These are phyloP conservation scores for Fennellomyces sp. DNA, from an alignment of 371 early-diverging fungal genomes.

Conservation along the genomic window DNA sequence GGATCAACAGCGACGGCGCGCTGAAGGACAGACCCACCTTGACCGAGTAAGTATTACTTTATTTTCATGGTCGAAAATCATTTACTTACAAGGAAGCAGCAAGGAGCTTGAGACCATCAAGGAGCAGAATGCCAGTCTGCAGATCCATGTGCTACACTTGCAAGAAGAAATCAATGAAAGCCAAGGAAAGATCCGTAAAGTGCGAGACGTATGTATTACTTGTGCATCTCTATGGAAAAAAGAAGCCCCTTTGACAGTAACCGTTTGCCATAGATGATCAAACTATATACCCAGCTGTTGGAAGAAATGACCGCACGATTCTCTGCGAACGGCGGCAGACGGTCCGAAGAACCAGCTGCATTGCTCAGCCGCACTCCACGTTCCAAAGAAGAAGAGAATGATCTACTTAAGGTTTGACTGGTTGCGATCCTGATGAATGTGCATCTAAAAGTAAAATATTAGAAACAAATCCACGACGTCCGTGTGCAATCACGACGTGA, in stretches of 20 bases:
- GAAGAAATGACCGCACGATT: constrained; percentile 51
- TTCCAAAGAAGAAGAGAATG: constrained; percentile 75
- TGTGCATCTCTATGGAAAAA: neutral
- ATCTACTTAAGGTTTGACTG: constrained; percentile 59
- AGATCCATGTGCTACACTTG: constrained; percentile 59
- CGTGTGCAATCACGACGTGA: constrained; percentile 69
- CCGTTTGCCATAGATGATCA: constrained; percentile 29
- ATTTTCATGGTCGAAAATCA: no score
- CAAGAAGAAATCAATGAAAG: constrained; percentile 76
- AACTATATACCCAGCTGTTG: constrained; percentile 62
- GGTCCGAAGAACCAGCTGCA: constrained; percentile 28
- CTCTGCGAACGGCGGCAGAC: constrained; percentile 21
- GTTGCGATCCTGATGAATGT: neutral
- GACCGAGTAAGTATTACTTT: constrained; percentile 40
- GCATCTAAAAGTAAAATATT: neutral
- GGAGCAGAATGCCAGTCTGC: constrained; percentile 63
- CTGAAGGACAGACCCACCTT: constrained; percentile 31
- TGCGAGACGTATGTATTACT: constrained; percentile 64
- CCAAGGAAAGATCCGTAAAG: constrained; percentile 71
- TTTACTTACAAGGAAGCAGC: constrained; percentile 13
- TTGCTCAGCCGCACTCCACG: constrained; percentile 28
- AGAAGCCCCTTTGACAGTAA: no score
- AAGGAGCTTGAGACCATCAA: constrained; percentile 58
- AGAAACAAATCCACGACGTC: constrained; percentile 72
- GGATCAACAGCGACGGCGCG: constrained; percentile 39